phyloP scores from a whole-genome alignment of 192 early-diverging fungal genomes.

The Chytriomyces sp. region DNA sequence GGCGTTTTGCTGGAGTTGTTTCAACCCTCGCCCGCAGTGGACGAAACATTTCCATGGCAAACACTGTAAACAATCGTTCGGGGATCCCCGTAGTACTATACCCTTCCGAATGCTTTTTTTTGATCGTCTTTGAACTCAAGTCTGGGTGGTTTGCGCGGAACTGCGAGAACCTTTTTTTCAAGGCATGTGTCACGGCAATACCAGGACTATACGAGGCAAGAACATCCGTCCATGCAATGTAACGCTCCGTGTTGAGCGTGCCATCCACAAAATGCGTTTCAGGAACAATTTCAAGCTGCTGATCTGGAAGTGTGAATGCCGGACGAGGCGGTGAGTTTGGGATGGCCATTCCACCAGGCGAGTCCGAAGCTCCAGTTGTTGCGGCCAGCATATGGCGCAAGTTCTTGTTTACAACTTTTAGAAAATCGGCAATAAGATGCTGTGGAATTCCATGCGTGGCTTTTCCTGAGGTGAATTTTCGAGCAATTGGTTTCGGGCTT shows the following conservation, averaged over 20 bases:
- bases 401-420: too few species aligned
- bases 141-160: neutral
- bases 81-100: neutral
- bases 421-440: neutral
- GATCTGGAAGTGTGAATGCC: neutral
- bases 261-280: neutral
- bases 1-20: neutral
- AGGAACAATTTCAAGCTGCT: neutral
- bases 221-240: neutral
- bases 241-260: neutral
- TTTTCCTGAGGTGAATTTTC: neutral
- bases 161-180: neutral
- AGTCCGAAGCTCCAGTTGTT: neutral
- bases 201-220: neutral
- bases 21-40: neutral
- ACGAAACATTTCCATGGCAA: neutral
- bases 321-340: neutral
- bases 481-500: neutral
- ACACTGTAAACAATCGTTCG: neutral
- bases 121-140: neutral
- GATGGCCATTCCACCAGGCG: neutral
- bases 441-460: neutral
- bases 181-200: neutral
- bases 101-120: neutral
- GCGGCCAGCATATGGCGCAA: neutral